These are phyloP conservation scores for Ascoidea tarda DNA, from an alignment of 805 yeast species.

Conservation along the genomic window DNA sequence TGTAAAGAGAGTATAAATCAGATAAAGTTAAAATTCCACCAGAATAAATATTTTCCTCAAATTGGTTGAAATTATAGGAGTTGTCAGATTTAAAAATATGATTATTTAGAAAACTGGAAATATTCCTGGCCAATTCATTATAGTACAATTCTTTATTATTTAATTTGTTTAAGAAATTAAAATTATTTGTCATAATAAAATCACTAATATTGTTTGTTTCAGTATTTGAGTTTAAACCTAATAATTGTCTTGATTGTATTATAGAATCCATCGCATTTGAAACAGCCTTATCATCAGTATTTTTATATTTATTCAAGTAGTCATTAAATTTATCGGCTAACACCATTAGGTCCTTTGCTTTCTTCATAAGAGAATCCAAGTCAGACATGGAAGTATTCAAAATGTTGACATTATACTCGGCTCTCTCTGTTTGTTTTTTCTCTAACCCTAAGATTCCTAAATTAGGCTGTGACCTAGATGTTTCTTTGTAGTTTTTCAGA, in stretches of 20 bases:
- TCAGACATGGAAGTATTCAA: slow-evolving; percentile 63
- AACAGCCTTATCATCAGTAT: slow-evolving; percentile 18
- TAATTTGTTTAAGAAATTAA: slow-evolving; percentile 10
- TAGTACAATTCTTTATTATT: slow-evolving; percentile 6
- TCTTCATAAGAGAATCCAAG: slow-evolving; percentile 59
- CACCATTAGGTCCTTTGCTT: slow-evolving; percentile 57
- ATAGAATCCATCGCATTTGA: slow-evolving; percentile 21
- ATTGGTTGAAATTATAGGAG: background rate
- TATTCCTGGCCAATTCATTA: slow-evolving; percentile 9
- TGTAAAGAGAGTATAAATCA: slow-evolving; percentile 51
- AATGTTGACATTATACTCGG: slow-evolving; percentile 44
- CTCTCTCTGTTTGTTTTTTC: slow-evolving; percentile 34
- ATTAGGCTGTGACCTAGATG: slow-evolving; percentile 12
- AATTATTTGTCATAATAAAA: slow-evolving; percentile 8
- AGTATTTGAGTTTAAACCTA: slow-evolving; percentile 13
- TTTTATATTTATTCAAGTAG: slow-evolving; percentile 11
- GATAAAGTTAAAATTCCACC: slow-evolving; percentile 49
- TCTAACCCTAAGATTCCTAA: slow-evolving; percentile 68
- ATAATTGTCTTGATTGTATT: slow-evolving; percentile 16
- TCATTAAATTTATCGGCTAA: slow-evolving; percentile 28
- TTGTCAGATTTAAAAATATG: slow-evolving; percentile 4
- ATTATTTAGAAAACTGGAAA: slow-evolving; percentile 4
- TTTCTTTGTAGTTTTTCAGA: background rate
- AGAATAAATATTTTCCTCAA: slow-evolving; percentile 15
- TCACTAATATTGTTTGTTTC: slow-evolving; percentile 8